Evolutionary conservation across 2,329 filamentous ascomycete species (phyloP), one percentile per base, ranked within the genome.

Genomic region (Basipetospora chlamydospora): DNA sequence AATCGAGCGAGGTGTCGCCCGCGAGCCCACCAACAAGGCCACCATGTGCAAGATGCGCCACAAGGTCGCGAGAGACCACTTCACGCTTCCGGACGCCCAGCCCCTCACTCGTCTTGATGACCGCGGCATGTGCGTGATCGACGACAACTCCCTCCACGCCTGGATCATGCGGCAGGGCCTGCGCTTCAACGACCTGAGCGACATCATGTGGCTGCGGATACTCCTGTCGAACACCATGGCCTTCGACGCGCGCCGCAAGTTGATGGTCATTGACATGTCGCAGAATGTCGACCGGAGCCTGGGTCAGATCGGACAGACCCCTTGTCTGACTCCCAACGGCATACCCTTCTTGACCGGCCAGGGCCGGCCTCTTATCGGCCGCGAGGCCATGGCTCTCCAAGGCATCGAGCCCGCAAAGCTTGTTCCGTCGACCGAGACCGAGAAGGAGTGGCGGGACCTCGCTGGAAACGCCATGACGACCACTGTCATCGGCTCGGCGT

Each of bases 401-500:
- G 82, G 81, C 1, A 59, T 87, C 33, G 77, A 79, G 0, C 51
- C 77, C 2, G 57, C 74, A 37, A 64, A 67, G 33, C 58, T 87
- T 9, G 58, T 73, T 1, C 62, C 85, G n/a, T 75, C 70, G 0
- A 66, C 66, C 7, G 76, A 87, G 46, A 68, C 64, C 0, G 63
- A 76, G 32, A 53, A 57, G 2, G 60, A 86, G 13, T 58, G 83
- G 3, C 72, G 77, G 42, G 73, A 85, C 43, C 58, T 88, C 2
- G 80, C 79, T 2, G 82, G 82, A 0, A 88, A 90, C 50, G 82
- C 82, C 0, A 88, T 88, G 82, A 75, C 70, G 1, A 73, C 73
- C 0, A 80, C 81, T 0, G 77, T 85, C 1, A 72, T 86, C 8
- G 78, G 76, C 3, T 63, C 69, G 2, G 68, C 70, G 0, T 64